Percentiles rank a stretch among this genome's conserved stretches.
Evolutionary conservation across 192 early-diverging fungal species (phyloP).

Genomic region (Chytriomyces sp.): DNA sequence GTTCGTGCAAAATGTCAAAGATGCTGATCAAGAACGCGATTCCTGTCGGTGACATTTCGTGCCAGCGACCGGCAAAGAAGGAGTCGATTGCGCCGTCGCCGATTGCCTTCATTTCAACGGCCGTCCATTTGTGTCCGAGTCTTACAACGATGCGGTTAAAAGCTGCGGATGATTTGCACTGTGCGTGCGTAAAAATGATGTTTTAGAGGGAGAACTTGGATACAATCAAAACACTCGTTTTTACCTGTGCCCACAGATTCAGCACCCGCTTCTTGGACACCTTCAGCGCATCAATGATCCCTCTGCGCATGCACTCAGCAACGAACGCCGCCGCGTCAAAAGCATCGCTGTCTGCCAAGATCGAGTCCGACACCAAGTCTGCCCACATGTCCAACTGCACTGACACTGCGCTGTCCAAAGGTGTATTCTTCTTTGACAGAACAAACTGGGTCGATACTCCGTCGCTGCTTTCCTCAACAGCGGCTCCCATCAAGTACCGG

Average conservation of each 20-base stretch:
- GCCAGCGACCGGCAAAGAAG: slow-evolving; percentile 26
- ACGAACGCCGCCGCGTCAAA: slow-evolving; percentile 25
- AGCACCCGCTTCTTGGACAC: slow-evolving; percentile 9
- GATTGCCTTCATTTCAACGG: slow-evolving; percentile 1
- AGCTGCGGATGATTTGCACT: neutral
- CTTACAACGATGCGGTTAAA: neutral
- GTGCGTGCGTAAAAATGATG: neutral
- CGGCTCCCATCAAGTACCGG: slow-evolving; percentile 10
- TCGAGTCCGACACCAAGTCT: slow-evolving; percentile 8
- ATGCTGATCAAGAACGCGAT: slow-evolving; percentile 5
- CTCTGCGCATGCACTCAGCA: slow-evolving; percentile 1
- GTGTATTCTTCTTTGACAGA: neutral
- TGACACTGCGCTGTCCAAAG: slow-evolving; percentile 1
- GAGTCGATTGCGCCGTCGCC: slow-evolving; percentile 11
- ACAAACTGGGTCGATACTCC: slow-evolving; percentile 10
- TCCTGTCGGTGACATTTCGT: slow-evolving; percentile 16
- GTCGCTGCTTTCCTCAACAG: slow-evolving; percentile 6
- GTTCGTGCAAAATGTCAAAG: slow-evolving; percentile 9
- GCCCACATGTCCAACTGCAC: slow-evolving; percentile 25
- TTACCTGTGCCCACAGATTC: slow-evolving; percentile 8
- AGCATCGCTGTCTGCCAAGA: neutral
- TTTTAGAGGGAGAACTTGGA: neutral
- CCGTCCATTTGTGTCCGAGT: slow-evolving; percentile 12
- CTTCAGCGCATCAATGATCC: slow-evolving; percentile 18
- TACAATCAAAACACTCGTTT: neutral